A percentile compares a stretch with the other conserved stretches of the same genome.
phyloP scores from a whole-genome alignment of 2,329 filamentous ascomycete genomes.

The Penicillium sp. region DNA sequence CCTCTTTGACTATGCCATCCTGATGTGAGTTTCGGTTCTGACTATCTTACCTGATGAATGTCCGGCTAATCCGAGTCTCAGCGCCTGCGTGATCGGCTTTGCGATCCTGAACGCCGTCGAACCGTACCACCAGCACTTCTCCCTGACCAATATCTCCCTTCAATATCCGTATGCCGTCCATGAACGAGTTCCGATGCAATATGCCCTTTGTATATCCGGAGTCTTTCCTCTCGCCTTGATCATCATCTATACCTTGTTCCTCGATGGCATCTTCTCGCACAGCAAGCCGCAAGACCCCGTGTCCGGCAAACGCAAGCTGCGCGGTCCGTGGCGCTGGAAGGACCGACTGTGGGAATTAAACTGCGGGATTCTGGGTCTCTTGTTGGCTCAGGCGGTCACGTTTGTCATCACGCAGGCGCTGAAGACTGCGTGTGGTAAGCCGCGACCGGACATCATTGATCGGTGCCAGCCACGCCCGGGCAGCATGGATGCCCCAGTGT shows the following conservation, averaged over 20 bases:
- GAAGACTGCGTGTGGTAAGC: slow-evolving; percentile 56
- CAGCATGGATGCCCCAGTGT: slow-evolving; percentile 34
- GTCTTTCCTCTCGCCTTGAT: slow-evolving; percentile 49
- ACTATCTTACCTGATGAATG: slow-evolving; percentile 1
- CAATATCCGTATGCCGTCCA: slow-evolving; percentile 54
- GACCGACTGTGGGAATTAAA: slow-evolving; percentile 59
- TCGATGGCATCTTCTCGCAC: slow-evolving; percentile 56
- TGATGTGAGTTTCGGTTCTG: slow-evolving; percentile 44
- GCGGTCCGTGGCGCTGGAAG: slow-evolving; percentile 48
- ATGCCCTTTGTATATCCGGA: slow-evolving; percentile 47
- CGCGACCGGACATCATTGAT: slow-evolving; percentile 54
- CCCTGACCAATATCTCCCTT: slow-evolving; percentile 51
- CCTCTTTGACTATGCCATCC: slow-evolving; percentile 54
- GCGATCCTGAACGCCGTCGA: slow-evolving; percentile 49
- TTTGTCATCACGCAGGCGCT: slow-evolving; percentile 54
- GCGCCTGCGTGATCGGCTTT: slow-evolving; percentile 49
- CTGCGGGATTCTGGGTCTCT: slow-evolving; percentile 53
- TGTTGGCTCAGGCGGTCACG: slow-evolving; percentile 49
- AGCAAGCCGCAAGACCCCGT: slow-evolving; percentile 32
- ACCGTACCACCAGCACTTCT: slow-evolving; percentile 55
- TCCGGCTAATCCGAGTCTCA: slow-evolving; percentile 25
- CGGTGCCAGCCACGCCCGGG: slow-evolving; percentile 44
- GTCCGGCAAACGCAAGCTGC: slow-evolving; percentile 37
- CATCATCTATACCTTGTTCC: slow-evolving; percentile 50
- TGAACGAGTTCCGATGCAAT: slow-evolving; percentile 50